These are phyloP conservation scores for Rhodamnia argentea DNA, from an alignment of 345 rosid genomes.

Conservation along the genomic window DNA sequence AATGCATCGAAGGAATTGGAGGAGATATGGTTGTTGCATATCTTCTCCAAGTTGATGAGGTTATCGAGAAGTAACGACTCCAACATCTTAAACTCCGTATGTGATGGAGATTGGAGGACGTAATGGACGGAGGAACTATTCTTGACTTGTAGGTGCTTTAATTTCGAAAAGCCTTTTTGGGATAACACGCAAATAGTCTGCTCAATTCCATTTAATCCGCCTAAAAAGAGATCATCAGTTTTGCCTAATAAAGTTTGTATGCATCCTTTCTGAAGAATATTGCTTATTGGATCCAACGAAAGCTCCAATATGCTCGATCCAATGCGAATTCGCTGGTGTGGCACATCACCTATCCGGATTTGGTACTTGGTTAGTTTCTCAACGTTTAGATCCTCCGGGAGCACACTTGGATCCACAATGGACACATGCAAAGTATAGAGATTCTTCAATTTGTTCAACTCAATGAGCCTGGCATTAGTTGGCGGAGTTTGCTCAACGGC, in stretches of 20 bases:
- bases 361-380: neutral
- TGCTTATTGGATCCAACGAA: too few relatives aligned
- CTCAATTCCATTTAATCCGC: too few relatives aligned
- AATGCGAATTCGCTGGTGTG: accelerated
- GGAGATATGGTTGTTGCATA: neutral
- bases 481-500: accelerated
- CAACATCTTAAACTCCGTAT: too few relatives aligned
- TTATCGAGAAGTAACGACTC: accelerated
- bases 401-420: accelerated
- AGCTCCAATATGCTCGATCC: too few relatives aligned
- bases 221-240: too few relatives aligned
- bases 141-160: too few relatives aligned
- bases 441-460: neutral
- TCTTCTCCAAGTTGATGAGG: neutral
- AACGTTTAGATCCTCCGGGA: accelerated
- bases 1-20: neutral
- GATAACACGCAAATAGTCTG: too few relatives aligned
- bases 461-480: neutral
- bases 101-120: too few relatives aligned
- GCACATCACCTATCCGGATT: accelerated
- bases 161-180: too few relatives aligned
- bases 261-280: too few relatives aligned
- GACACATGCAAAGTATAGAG: accelerated
- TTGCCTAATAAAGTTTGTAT: too few relatives aligned
- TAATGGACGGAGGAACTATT: too few relatives aligned